Conservation (phyloP, 1,139 yeast genomes). For the Schwanniomyces etchellsii region DNA sequence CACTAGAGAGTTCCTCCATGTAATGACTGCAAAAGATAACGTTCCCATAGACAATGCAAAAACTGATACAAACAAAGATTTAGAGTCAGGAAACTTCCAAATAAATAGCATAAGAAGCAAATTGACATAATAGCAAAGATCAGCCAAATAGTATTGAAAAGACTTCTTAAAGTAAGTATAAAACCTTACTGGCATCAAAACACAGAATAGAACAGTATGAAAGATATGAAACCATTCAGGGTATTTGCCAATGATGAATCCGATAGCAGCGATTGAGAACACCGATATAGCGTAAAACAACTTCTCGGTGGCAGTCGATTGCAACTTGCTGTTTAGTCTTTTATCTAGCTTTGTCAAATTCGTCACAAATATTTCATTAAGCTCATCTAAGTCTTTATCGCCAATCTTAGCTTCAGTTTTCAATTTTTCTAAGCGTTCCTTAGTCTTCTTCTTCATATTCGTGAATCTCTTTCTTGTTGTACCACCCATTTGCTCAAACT, state of each 20-base stretch:
- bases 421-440: constrained; percentile 23
- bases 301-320: constrained; percentile 69
- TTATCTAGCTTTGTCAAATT: constrained; percentile 53
- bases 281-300: constrained; percentile 73
- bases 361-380: constrained; percentile 29
- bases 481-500: constrained; percentile 32
- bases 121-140: constrained; percentile 89
- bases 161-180: constrained; percentile 76
- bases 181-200: constrained; percentile 80
- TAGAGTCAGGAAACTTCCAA: constrained; percentile 78
- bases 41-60: constrained; percentile 89
- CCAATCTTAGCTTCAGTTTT: constrained; percentile 9
- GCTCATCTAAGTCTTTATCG: constrained; percentile 19
- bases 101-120: constrained; percentile 60
- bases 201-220: constrained; percentile 56
- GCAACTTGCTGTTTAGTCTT: constrained; percentile 44
- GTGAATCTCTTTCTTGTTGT: constrained; percentile 30
- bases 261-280: constrained; percentile 62
- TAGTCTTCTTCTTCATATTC: constrained; percentile 33
- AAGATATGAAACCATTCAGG: constrained; percentile 75
- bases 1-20: constrained; percentile 94
- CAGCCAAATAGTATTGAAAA: constrained; percentile 86
- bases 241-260: constrained; percentile 70
- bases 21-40: constrained; percentile 85
- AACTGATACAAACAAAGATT: constrained; percentile 69